Base-by-base conservation (phyloP, 2,329 filamentous ascomycete genomes). In the Apiospora arundinis region DNA sequence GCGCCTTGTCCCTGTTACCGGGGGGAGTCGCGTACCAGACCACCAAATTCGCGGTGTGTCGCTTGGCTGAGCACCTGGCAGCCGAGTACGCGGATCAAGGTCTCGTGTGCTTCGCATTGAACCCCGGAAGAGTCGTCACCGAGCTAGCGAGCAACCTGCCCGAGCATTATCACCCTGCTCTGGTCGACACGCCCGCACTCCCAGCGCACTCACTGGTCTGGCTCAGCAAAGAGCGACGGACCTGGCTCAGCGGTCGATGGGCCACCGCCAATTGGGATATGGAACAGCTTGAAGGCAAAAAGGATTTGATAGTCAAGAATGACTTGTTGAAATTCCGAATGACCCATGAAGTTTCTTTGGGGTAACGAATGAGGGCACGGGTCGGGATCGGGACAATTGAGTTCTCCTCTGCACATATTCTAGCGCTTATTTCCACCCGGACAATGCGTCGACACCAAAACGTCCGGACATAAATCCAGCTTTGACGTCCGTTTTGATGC, bases 61-160 rank as follows among this genome's bases (percentile, higher is more conserved):
- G 85, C 6, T 76, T 88, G 75, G 84, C 85, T 0, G 84, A 81
- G 12, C 82, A 81, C 28, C 76, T 85, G 4, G 66, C 73, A n/a
- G 85, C 84, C 2, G 82, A 84, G 73, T 84, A 88, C 73, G 75
- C 75, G 11, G 77, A 81, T 12, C 75, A 85, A 65, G 83, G 83
- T 0, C 73, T 86, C 0, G 75, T 87, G 12, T 81, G 81, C n/a
- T 80, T 81, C 52, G 75, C 80, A 2, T 70, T 86, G 4, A 84
- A 88, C 75, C 86, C 86, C 0, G 86, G 86, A 2, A 81, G 80
- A 18, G 80, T 85, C 1, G 77, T 76, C 74, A 88, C 85, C 0
- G 83, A 85, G 42, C 77, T 87, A 70, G 80, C 82, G 3, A 56
- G 63, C 16, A 76, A 77, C 1, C 79, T 84, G 78, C 82, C 82